phyloP scores from a whole-genome alignment of 306 rosid species.

The Carpinus fangiana region DNA sequence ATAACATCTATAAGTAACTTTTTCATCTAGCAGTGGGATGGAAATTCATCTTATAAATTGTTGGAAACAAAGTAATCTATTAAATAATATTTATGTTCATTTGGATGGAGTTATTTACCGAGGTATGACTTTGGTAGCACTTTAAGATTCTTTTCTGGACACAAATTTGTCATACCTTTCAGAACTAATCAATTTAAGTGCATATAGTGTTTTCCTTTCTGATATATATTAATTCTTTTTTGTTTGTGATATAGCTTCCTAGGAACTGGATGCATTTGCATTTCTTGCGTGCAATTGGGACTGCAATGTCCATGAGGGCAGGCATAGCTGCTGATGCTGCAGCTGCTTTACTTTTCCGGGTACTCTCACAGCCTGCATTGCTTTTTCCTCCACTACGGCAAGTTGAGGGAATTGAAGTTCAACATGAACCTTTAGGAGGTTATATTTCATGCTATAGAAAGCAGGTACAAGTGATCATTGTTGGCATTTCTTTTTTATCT shows the following conservation, averaged over 20 bases:
- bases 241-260: slow-evolving; percentile 68
- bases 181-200: background rate
- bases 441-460: slow-evolving; percentile 77
- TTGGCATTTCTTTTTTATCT: background rate
- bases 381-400: slow-evolving; percentile 93
- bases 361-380: slow-evolving; percentile 95
- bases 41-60: background rate
- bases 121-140: background rate
- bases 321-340: slow-evolving; percentile 99
- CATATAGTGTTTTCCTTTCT: background rate
- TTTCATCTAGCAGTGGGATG: background rate
- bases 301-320: slow-evolving; percentile 98
- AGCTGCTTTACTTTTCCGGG: slow-evolving; percentile 93
- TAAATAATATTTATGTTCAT: background rate
- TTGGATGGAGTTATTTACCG: background rate
- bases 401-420: slow-evolving; percentile 90
- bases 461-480: slow-evolving; percentile 54
- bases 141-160: background rate
- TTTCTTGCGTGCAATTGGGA: slow-evolving; percentile 98
- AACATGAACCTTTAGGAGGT: slow-evolving; percentile 75
- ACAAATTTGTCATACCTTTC: background rate
- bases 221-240: slow-evolving; percentile 12
- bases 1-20: background rate
- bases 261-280: slow-evolving; percentile 99
- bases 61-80: background rate